Conservation (phyloP, 192 early-diverging fungal species). For the Phycomyces blakesleeanus region DNA sequence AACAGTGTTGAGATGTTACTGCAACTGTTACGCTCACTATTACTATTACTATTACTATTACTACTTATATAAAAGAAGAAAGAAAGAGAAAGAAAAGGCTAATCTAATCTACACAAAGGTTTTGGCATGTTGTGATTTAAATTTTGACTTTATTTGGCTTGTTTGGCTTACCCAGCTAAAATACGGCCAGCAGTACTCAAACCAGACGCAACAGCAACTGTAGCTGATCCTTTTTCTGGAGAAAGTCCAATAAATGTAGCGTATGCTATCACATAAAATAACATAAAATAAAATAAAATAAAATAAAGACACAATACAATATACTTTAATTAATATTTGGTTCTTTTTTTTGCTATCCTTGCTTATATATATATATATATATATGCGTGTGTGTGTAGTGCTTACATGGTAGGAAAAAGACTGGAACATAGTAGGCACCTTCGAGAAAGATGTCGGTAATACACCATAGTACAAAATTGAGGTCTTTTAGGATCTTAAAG, state of each 20-base stretch:
- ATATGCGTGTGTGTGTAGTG: too few species aligned
- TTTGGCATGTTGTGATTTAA: too few species aligned
- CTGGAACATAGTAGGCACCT: conserved; percentile 26
- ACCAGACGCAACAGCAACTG: conserved; percentile 22
- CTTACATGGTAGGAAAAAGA: conserved; percentile 31
- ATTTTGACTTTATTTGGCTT: neutral
- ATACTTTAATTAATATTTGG: neutral
- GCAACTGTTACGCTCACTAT: too few species aligned
- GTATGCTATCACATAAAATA: conserved; percentile 16
- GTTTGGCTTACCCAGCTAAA: conserved; percentile 18
- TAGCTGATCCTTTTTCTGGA: conserved; percentile 20
- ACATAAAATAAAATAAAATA: too few species aligned
- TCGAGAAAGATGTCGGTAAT: conserved; percentile 19
- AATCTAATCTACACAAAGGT: too few species aligned
- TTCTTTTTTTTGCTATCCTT: too few species aligned
- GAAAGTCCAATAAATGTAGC: conserved; percentile 19
- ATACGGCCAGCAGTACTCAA: conserved; percentile 25
- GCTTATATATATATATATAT: too few species aligned
- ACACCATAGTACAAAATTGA: conserved; percentile 27
- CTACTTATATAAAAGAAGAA: neutral
- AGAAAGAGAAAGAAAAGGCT: neutral
- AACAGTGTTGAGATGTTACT: neutral
- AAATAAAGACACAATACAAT: neutral
- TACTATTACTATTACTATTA: too few species aligned
- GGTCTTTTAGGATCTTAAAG: conserved; percentile 21